Evolutionary conservation across 2,329 filamentous ascomycete species (phyloP), one percentile per base, ranked within the genome.

Genomic region (Teratosphaeria pseudoeucalypti): DNA sequence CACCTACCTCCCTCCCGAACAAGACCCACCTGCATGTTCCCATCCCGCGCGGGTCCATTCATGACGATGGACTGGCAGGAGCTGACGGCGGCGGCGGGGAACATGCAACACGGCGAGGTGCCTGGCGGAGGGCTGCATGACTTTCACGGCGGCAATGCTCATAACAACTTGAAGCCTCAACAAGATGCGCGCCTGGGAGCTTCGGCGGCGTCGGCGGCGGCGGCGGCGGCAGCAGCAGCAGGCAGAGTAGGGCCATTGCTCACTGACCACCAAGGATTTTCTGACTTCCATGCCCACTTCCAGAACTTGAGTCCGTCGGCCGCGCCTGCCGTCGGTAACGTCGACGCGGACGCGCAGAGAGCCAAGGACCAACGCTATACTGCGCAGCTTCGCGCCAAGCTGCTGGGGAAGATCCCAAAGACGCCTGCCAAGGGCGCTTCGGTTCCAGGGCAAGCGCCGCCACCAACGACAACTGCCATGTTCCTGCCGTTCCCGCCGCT

Each of bases 311-410:
- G 53, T 9, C n/a, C 23, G 26, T 54, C 53, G 14, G 53, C 34
- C 53, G 53, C 16, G 53, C 53, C 53, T 34, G 27, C 53, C 16
- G 53, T 54, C 23, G n/a, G n/a, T 27, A n/a, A 54, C 27, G 49
- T 16, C 16, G 54, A 57, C 53, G 54, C 26, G 37, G 53, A 54
- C 1, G 63, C 60, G 34, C 55, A 63, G 53, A 67, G 64, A 54
- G 61, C 61, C 14, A 64, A 67, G 59, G 68, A 70, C 54, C 66
- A 70, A 58, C 59, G 55, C 27, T 60, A 62, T 47, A 61, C 64
- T 10, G 64, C 69, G 23, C 74, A 77, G 58, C 72, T 76, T 39
- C 61, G 67, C 10, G 67, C 65, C 32, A 68, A 67, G 56, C 58
- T 71, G 49, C 53, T 70, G 14, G 66, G 66, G 52, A 58, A 65